A percentile compares a stretch with the other conserved stretches of the same genome.
These are phyloP conservation scores for Apophysomyces sp. DNA, from an alignment of 371 early-diverging fungal genomes.

Conservation along the genomic window DNA sequence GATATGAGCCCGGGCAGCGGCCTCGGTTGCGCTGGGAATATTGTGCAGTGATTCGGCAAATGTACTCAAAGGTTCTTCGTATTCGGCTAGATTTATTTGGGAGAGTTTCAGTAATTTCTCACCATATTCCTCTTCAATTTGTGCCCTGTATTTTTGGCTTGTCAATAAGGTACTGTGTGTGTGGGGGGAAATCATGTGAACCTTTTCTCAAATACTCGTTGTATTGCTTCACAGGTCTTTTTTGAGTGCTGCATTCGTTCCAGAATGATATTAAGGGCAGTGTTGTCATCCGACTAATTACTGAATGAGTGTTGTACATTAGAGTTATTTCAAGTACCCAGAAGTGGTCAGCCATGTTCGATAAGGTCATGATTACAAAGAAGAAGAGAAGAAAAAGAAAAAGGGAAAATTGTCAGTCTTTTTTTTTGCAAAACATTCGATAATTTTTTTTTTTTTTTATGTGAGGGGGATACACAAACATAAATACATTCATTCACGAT, in stretches of 20 bases:
- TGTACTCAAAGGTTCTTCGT: conserved; percentile 17
- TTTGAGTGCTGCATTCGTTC: conserved; percentile 7
- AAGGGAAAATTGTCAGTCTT: not conserved
- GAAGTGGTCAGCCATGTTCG: conserved; percentile 3
- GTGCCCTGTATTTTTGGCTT: conserved; percentile 13
- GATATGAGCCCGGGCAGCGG: conserved; percentile 26
- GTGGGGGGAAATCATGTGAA: not conserved
- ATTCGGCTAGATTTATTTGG: conserved; percentile 17
- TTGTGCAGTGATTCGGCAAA: conserved; percentile 19
- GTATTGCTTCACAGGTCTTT: conserved; percentile 3
- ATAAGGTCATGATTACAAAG: not conserved
- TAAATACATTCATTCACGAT: too few relatives aligned
- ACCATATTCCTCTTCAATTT: conserved; percentile 30
- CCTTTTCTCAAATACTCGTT: conserved; percentile 2
- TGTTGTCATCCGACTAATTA: not conserved
- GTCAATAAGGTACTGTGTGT: not conserved
- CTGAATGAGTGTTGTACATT: not conserved
- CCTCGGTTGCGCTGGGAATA: conserved; percentile 23
- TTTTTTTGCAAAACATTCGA: too few relatives aligned
- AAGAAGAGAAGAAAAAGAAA: not conserved
- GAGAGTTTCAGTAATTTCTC: conserved; percentile 23
- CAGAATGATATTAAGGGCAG: not conserved
- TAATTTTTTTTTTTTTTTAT: too few relatives aligned
- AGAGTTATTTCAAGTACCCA: not conserved
- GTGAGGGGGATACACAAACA: too few relatives aligned